Base-by-base conservation (phyloP, 805 yeast genomes). In the Ogataea trehaloabstinens region DNA sequence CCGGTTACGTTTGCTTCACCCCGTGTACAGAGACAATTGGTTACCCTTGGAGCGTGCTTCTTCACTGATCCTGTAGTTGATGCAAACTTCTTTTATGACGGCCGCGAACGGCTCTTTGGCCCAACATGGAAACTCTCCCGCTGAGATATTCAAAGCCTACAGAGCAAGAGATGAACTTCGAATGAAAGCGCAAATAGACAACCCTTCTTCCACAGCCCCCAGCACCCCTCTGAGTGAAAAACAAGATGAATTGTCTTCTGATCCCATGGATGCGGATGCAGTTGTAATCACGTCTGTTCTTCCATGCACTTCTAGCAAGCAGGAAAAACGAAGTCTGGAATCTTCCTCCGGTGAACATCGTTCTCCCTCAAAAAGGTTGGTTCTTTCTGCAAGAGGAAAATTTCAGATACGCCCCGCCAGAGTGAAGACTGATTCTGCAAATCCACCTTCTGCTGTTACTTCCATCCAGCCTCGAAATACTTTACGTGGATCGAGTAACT, bases 111-210 rank as follows among this genome's bases (percentile, higher is more conserved):
- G n/a, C n/a, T n/a, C n/a, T n/a, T n/a, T 13, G 20, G 33, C 10
- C 11, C 11, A 11, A 10, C 22, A 20, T 11, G 21, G 22, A 8
- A 37, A 38, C 24, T 39, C 51, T 18, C 49, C 53, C 6, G 48
- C 51, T 13, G 49, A 49, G 22, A 47, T 47, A 21, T 44, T 49
- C 40, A 46, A 38, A 31, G 25, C 45, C n/a, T 37, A 44, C 22
- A 32, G 38, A 19, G 34, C 35, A 13, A 38, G 37, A 19, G 53
- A 46, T 29, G 21, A 32, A 31, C 19, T 19, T 4, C 28, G 32
- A 15, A 25, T 30, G n/a, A 27, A 32, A 21, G 17, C 15, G 31
- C 18, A 17, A 19, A 7, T 16, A 8, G 30, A n/a, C 6, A 7
- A 29, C 6, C 16, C 19, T 28, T 11, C 17, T 16, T 6, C 33